Evolutionary conservation across 164 flowering plant species (phyloP), one percentile per base, ranked within the genome.

Genomic region (Magnolia changhungtana): DNA sequence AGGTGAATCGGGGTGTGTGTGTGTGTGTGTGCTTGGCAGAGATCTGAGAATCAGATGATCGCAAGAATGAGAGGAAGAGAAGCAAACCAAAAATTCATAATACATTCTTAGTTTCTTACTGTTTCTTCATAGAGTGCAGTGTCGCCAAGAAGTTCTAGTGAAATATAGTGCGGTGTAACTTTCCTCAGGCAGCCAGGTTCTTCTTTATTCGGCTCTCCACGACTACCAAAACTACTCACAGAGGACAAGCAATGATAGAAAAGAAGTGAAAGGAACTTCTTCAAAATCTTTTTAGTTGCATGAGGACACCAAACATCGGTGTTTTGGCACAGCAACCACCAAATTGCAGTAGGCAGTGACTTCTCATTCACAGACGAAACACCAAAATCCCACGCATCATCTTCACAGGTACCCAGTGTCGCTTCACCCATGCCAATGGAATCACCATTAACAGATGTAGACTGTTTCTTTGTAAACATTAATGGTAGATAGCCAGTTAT

Each of bases 281-380:
- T 91, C 84, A 90, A 82, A 72, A 88, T 82, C 86, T 83, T 88
- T 79, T 89, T 83, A 52, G 87, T 50, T 74, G 97, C 91, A 86
- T 91, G 93, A 65, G 74, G 18, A 73, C 88, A 88, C 99, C 99
- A 96, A 71, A 90, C 76, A 89, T 93, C 99, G 74, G 82, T 81
- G 77, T 87, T 89, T 74, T 86, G 87, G 84, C 99, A 92, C 80
- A 93, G 69, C 72, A 88, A 81, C 87, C 88, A 89, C 98, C 96
- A 96, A 80, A 92, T 67, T 72, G 93, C 90, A 79, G 82, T 77
- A 49, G 89, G 87, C 84, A 91, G 80, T 61, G 86, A 83, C 63
- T 83, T 83, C 45, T 79, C 78, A 68, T 82, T 82, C 71, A 91
- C 19, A 58, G 88, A 71, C 74, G 87, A 87, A 77, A 89, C 75